Conservation (phyloP, 1,284 basidiomycete genomes). For the Anthracocystis walkeri region DNA sequence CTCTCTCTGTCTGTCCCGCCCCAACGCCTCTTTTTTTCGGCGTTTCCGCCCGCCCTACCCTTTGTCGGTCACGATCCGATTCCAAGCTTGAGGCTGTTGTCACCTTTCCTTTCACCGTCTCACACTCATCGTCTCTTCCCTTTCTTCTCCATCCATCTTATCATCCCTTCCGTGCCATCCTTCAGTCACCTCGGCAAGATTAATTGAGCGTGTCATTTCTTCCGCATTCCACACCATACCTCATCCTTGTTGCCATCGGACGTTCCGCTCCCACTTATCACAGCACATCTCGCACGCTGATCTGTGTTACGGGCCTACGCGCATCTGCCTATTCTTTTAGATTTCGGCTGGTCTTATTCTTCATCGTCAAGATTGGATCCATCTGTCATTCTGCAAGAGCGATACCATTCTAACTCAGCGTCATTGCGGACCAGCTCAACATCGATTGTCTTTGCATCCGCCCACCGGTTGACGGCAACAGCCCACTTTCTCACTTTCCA, state of each 20-base stretch:
- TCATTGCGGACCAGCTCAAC: background rate
- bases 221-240: background rate
- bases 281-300: background rate
- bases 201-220: background rate
- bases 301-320: background rate
- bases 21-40: background rate
- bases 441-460: background rate
- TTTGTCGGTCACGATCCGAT: background rate
- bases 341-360: background rate
- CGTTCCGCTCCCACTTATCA: constrained; percentile 3
- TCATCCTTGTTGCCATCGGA: background rate
- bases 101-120: background rate
- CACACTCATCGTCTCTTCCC: background rate
- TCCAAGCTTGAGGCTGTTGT: background rate
- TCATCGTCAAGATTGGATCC: background rate
- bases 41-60: background rate
- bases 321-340: background rate
- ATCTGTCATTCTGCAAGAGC: background rate
- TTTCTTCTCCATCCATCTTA: background rate
- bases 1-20: background rate
- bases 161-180: constrained; percentile 2
- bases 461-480: background rate
- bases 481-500: background rate
- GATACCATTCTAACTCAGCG: background rate
- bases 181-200: no score